These are phyloP conservation scores for Blastomyces percursus DNA, from an alignment of 2,329 filamentous ascomycete species.

Conservation along the genomic window DNA sequence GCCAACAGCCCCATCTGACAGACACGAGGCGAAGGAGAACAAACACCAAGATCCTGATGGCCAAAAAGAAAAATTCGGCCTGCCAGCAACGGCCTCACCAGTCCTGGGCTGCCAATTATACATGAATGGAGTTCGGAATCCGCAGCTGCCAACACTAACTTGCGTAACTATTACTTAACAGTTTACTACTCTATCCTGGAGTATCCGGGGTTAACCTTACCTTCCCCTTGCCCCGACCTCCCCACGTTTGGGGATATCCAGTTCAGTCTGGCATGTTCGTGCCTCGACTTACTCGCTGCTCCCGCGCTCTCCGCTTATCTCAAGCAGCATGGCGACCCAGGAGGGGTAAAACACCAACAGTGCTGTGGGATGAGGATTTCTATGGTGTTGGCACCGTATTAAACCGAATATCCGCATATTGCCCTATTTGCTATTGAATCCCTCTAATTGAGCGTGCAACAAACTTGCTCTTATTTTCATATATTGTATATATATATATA, in stretches of 20 bases:
- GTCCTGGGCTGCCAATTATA: too few species aligned
- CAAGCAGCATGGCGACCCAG: neutral
- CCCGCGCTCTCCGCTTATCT: neutral
- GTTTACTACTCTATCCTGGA: neutral
- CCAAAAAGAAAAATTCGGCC: neutral
- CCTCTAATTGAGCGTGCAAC: neutral
- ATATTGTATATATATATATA: too few species aligned
- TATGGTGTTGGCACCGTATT: neutral
- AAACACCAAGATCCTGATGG: neutral
- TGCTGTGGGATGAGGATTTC: neutral
- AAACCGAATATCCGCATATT: neutral
- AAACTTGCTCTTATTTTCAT: neutral
- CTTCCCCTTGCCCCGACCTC: neutral
- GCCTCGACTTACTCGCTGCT: neutral
- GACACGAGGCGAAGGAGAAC: neutral
- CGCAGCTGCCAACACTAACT: neutral
- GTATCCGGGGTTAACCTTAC: slow-evolving; percentile 5
- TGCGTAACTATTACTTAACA: neutral
- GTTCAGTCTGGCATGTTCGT: neutral
- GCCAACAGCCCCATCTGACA: neutral
- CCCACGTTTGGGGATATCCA: neutral
- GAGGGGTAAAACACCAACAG: neutral
- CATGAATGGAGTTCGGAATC: neutral
- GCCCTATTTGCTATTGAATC: neutral
- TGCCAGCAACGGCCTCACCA: neutral